Base-by-base conservation (phyloP, 345 rosid genomes). In the Corymbia maculata region DNA sequence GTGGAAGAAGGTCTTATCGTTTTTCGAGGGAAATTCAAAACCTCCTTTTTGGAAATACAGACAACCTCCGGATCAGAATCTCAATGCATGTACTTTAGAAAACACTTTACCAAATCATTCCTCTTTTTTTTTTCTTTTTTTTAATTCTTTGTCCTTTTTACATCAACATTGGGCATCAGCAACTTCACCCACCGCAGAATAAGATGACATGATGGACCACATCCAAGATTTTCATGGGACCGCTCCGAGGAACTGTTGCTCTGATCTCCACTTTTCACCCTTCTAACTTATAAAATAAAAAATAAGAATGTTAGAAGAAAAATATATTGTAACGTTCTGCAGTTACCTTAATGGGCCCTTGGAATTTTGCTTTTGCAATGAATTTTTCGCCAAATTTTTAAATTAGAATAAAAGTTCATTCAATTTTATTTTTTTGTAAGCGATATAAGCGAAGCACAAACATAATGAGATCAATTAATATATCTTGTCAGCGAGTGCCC, bases 371-470 rank as follows among this genome's bases (percentile, higher is more conserved):
- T 55, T 55, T 0, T 28, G 6, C 19, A 5, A 42, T 14, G 5
- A 75, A 4, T 10, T 75, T 42, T 36, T 75, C 19, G 7, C 3
- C 49, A 19, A 42, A 42, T 4, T 5, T 50, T 1, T 4, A 70
- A 68, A 70, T 70, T 9, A 32, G 8, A 32, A 17, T 36, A 32
- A 17, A 8, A 17, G 13, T 8, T 3, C 1, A 36, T 42, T 9
- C 1, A 32, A 32, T 36, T 36, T 0, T 19, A 2, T 36, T 42
- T 36, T 30, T 42, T 42, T 1, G 1, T 5, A 9, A 36, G 82
- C 14, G 26, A 75, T 42, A 10, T 8, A 9, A 75, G 9, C 7
- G 17, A 19, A 9, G 8, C 4, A 75, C 4, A 19, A 2, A 75
- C 9, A 17, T 7, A 36, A 36, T 75, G 84, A 42, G 49, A 75